Evolutionary conservation across 169 alveolate genomes (phyloP).

Genomic region (Cryptosporidium xiaoi): DNA sequence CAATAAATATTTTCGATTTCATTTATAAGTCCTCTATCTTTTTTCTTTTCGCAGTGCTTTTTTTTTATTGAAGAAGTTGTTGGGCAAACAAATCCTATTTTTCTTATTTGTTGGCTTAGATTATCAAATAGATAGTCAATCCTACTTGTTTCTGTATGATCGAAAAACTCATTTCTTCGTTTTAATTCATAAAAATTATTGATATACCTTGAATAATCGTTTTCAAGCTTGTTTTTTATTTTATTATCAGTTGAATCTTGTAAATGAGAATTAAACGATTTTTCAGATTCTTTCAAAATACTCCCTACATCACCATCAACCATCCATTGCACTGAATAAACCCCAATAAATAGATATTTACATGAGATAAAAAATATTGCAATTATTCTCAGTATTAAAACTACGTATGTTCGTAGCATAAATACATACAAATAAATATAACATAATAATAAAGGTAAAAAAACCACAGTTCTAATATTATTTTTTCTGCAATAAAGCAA

Average conservation of each 20-base stretch:
- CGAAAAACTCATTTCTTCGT: not conserved
- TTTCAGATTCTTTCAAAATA: not conserved
- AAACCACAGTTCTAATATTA: not conserved
- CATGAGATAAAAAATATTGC: slow-evolving; percentile 27
- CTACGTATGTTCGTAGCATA: not conserved
- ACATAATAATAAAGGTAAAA: too few species aligned
- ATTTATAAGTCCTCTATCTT: slow-evolving; percentile 13
- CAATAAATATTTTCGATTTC: slow-evolving; percentile 18
- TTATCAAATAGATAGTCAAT: slow-evolving; percentile 24
- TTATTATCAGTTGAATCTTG: slow-evolving; percentile 4
- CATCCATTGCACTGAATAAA: slow-evolving; percentile 30
- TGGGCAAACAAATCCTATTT: slow-evolving; percentile 52
- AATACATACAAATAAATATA: too few species aligned
- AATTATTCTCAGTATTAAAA: slow-evolving; percentile 5
- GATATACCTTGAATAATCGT: not conserved
- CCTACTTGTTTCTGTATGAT: not conserved
- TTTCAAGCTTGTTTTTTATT: slow-evolving; percentile 5
- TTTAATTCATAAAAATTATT: slow-evolving; percentile 14
- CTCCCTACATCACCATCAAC: slow-evolving; percentile 5
- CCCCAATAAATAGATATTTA: not conserved
- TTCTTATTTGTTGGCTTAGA: slow-evolving; percentile 33
- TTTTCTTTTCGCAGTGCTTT: slow-evolving; percentile 11
- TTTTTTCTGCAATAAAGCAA: not conserved
- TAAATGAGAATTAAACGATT: not conserved
- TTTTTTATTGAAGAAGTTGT: slow-evolving; percentile 13